Percentiles rank a stretch among this genome's conserved stretches.
These are phyloP conservation scores for Taphrina wiesneri DNA, from an alignment of 1,139 yeast species.

Conservation along the genomic window DNA sequence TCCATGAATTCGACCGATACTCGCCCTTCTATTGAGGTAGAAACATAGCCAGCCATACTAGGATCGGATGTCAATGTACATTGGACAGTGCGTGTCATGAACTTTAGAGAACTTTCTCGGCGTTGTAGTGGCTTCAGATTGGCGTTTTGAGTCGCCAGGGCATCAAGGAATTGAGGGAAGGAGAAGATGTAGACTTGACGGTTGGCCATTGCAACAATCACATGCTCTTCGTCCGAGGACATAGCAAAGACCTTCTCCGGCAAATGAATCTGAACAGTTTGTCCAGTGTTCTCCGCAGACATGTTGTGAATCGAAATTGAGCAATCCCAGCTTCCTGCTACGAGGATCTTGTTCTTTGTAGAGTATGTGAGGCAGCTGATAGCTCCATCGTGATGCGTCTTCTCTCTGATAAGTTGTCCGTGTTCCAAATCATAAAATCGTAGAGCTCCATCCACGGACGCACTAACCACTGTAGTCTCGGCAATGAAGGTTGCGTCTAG, in stretches of 20 bases:
- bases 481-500: constrained; percentile 37
- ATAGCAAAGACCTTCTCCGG: constrained; percentile 64
- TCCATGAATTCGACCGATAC: constrained; percentile 77
- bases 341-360: constrained; percentile 40
- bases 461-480: constrained; percentile 31
- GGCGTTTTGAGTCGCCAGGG: background rate
- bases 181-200: constrained; percentile 58
- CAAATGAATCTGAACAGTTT: constrained; percentile 40
- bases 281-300: constrained; percentile 12
- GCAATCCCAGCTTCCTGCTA: constrained; percentile 62
- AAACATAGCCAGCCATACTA: constrained; percentile 63
- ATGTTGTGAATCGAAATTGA: constrained; percentile 48
- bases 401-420: constrained; percentile 19
- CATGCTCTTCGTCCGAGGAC: constrained; percentile 55
- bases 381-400: constrained; percentile 2
- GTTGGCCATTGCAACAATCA: constrained; percentile 61
- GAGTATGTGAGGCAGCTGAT: constrained; percentile 9
- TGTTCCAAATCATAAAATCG: constrained; percentile 37
- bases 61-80: constrained; percentile 52
- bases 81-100: constrained; percentile 64
- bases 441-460: constrained; percentile 37
- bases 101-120: constrained; percentile 71
- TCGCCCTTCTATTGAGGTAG: constrained; percentile 83
- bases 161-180: background rate
- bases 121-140: constrained; percentile 57